Base-by-base conservation (phyloP, 768 basidiomycete species). In the Coprinopsis cinerea region DNA sequence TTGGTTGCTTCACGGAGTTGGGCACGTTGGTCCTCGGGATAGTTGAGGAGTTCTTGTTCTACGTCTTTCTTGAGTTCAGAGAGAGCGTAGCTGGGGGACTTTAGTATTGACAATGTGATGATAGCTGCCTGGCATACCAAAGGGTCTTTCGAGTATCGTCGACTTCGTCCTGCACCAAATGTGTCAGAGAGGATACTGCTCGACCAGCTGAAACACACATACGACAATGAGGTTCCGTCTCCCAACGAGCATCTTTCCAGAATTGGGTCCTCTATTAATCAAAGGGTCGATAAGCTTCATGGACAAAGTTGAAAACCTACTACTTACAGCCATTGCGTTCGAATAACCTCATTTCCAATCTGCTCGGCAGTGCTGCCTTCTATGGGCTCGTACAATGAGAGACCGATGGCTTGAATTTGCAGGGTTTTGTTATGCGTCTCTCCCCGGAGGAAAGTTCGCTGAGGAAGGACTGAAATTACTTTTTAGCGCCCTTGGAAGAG, bases 271-370 rank as follows among this genome's bases (percentile, higher is more conserved):
- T 34, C 83, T 86, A 56, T 37, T 5, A 20, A 54, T 20, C 27
- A 43, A 9, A 43, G 22, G n/a, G n/a, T n/a, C n/a, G n/a, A 43
- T 43, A 22, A 43, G 41, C 17, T 32, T 15, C 30, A 32, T 15
- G 9, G 9, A 9, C 30, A 32, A 32, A 32, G 7, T 15, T 32
- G 24, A 25, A 34, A 32, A 30, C 3, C 9, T 3, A 32, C 42
- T 10, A 49, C 85, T 63, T 65, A 89, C 88, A 98, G 72, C 96
- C 96, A 99, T 67, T 99, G 96, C 14, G 94, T 99, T 48, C 94
- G 79, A 58, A 96, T 73, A 55, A 99, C 91, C 64, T 96, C 85
- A 52, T 71, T 77, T 43, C 89, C 89, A 44, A 92, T 76, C 63
- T 84, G 79, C 57, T 92, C 82, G 24, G 67, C 81, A 1, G 81